Evolutionary conservation across 2,329 filamentous ascomycete genomes (phyloP).

Genomic region (Hypoxylon sp.): DNA sequence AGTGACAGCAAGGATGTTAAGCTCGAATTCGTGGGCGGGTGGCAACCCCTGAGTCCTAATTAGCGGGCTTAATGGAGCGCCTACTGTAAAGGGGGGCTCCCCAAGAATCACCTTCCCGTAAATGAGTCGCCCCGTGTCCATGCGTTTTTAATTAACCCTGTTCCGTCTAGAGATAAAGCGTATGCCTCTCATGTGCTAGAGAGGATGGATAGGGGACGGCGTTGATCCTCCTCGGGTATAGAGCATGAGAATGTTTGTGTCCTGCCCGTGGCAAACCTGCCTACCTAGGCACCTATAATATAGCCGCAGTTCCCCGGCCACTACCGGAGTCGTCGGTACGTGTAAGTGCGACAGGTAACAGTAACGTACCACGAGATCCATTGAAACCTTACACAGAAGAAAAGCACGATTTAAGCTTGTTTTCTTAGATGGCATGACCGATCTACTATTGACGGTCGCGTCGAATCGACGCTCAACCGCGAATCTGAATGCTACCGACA

Average conservation of each 20-base stretch:
- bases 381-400: slow-evolving; percentile 11
- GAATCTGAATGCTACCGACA: slow-evolving; percentile 7
- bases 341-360: neutral
- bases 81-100: slow-evolving; percentile 21
- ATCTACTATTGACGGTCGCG: slow-evolving; percentile 13
- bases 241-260: slow-evolving; percentile 20
- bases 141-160: slow-evolving; percentile 33
- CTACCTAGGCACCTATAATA: slow-evolving; percentile 14
- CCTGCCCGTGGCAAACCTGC: slow-evolving; percentile 4
- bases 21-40: slow-evolving; percentile 14
- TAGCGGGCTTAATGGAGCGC: slow-evolving; percentile 21
- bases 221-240: slow-evolving; percentile 24
- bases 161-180: slow-evolving; percentile 22
- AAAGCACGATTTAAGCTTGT: slow-evolving; percentile 33
- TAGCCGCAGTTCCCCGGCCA: slow-evolving; percentile 15
- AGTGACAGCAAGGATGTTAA: slow-evolving; percentile 24
- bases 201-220: slow-evolving; percentile 13
- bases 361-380: slow-evolving; percentile 12
- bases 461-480: slow-evolving; percentile 22
- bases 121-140: slow-evolving; percentile 25
- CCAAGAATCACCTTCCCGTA: slow-evolving; percentile 19
- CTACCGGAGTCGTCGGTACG: slow-evolving; percentile 2
- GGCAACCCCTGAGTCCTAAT: slow-evolving; percentile 27
- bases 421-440: slow-evolving; percentile 15
- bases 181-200: slow-evolving; percentile 11